Evolutionary conservation across 768 basidiomycete species (phyloP).

Genomic region (Lentinula lateritia): DNA sequence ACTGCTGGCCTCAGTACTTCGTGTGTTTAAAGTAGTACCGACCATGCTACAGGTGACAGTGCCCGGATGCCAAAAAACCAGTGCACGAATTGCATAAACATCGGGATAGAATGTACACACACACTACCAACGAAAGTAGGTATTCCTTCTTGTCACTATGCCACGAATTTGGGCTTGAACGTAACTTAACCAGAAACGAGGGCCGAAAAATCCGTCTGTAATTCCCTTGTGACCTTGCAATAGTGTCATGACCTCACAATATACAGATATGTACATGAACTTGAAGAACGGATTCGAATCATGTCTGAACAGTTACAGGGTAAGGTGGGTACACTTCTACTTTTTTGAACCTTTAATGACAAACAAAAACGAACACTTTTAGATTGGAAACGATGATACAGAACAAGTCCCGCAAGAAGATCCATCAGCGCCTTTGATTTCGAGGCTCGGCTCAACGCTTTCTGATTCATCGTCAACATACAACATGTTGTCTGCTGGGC

Average conservation of each 20-base stretch:
- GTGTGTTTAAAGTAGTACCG: neutral
- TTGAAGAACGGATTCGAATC: conserved; percentile 35
- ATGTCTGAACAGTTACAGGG: conserved; percentile 27
- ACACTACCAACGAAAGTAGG: conserved; percentile 46
- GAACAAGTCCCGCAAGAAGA: conserved; percentile 13
- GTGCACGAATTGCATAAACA: conserved; percentile 52
- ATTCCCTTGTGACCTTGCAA: neutral
- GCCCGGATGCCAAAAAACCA: conserved; percentile 47
- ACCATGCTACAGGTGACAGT: conserved; percentile 43
- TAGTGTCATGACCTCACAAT: neutral
- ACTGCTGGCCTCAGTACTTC: neutral
- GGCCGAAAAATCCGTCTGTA: neutral
- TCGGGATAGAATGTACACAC: conserved; percentile 48
- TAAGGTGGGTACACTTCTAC: neutral
- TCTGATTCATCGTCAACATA: neutral
- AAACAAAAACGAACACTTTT: neutral
- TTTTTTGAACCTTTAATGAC: neutral
- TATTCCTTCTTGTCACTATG: conserved; percentile 4
- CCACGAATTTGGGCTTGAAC: neutral
- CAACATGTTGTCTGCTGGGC: neutral
- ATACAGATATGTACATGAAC: conserved; percentile 31
- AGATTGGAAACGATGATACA: conserved; percentile 19
- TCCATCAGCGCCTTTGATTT: neutral
- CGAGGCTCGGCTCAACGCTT: neutral
- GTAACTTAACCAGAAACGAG: neutral